Conservation (phyloP, 495 filamentous ascomycete species). For the Tirmania nivea region DNA sequence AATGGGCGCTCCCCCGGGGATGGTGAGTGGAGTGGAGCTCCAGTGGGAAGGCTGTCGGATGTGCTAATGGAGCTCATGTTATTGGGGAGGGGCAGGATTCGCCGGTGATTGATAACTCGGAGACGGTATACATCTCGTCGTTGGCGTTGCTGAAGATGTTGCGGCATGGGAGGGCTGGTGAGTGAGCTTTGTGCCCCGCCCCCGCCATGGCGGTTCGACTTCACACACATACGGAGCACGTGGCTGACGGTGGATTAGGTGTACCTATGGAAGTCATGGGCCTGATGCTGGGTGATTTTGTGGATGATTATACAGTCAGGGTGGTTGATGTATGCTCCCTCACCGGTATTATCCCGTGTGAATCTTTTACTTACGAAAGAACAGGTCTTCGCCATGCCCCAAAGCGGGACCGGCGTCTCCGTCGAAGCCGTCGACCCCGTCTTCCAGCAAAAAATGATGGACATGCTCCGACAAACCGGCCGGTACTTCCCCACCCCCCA, state of each 20-base stretch:
- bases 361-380: background rate
- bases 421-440: constrained; percentile 93
- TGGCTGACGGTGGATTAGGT: constrained; percentile 7
- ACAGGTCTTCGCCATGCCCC: constrained; percentile 78
- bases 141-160: constrained; percentile 96
- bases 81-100: constrained; percentile 7
- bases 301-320: constrained; percentile 95
- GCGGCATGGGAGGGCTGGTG: constrained; percentile 78
- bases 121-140: constrained; percentile 98
- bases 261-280: constrained; percentile 99
- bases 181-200: constrained; percentile 4
- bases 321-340: constrained; percentile 56
- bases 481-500: constrained; percentile 33
- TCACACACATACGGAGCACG: background rate
- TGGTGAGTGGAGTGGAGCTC: constrained; percentile 34
- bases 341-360: background rate
- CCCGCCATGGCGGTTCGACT: too few relatives aligned
- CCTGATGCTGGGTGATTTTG: constrained; percentile 93
- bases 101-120: constrained; percentile 81
- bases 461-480: constrained; percentile 93
- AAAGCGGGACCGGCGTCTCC: constrained; percentile 92
- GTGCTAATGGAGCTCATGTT: background rate
- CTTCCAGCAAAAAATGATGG: constrained; percentile 99
- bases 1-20: constrained; percentile 43
- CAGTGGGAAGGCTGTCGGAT: constrained; percentile 3